Base-by-base conservation (phyloP, 305 asterid genomes). In the Rubia occidens region DNA sequence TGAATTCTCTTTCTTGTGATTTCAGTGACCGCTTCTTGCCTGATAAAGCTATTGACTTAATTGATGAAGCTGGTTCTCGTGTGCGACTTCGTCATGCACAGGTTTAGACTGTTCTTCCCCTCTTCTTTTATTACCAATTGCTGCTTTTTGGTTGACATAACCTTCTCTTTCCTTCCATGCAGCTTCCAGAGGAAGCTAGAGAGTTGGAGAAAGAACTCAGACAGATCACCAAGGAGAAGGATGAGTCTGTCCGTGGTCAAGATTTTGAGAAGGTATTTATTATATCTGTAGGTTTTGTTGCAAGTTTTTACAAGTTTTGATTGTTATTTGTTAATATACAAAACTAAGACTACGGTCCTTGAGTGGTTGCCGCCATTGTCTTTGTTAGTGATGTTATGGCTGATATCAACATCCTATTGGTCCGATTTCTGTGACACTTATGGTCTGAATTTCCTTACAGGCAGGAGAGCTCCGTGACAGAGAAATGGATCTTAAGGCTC, bases 131-230 rank as follows among this genome's bases (percentile, higher is more conserved):
- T 58, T 60, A 7, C 53, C 26, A 42, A 54, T 39, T 42, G 9
- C 56, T 70, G 72, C 32, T 39, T 4, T 42, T 29, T 63, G 39
- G 35, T 73, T 78, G 73, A 59, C 20, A 55, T 78, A 71, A 75
- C 68, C 59, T 32, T 26, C 26, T 66, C 39, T 35, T 26, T 35
- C 15, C 73, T 39, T 81, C 53, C 55, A 69, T 77, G 76, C 86
- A 93, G 98, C 95, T 93, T 39, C 97, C 98, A 0, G 97, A 88
- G 86, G 98, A 93, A 87, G 98, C 97, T 66, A 87, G 87, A 79
- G 98, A 90, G 80, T 90, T 93, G 29, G 98, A 93, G 91, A 89
- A 85, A 81, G 99, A 94, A 77, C 96, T 90, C 63, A 84, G 99
- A 75, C 95, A 87, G 85, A 86, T 90, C 63, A 93, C 98, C 0